Base-by-base conservation (phyloP, 176 grass and related monocot genomes). In the Avena eriantha region DNA sequence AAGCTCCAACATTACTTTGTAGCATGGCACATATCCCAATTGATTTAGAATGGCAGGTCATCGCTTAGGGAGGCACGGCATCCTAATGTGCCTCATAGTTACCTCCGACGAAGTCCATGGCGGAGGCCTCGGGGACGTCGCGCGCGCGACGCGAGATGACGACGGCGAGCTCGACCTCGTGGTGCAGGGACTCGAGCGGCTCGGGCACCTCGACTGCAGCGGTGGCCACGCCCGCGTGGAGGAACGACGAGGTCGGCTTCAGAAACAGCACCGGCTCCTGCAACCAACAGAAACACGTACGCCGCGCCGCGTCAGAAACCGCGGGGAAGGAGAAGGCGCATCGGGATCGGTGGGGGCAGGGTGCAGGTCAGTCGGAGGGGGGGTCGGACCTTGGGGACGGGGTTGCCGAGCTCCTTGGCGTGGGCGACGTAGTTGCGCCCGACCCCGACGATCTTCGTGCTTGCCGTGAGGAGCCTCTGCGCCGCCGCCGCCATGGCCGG, bases 81-180 rank as follows among this genome's bases (percentile, higher is more conserved):
- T 41, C 39, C 39, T 41, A 41, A 7, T 41, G 39, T 41, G 39
- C 4, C n/a, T n/a, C 35, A 1, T 46, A 19, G 16, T 54, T 90
- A 98, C 96, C 96, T 98, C 93, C 97, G 8, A 99, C 87, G 56
- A 90, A 93, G 67, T 94, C 97, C 97, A 99, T 99, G 45, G 94
- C 97, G 35, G 90, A 72, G 1, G 84, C 84, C 55, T 89, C 92
- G 36, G 92, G 22, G 13, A 96, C 89, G 7, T 96, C 92, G 69
- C 94, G 92, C 55, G 89, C 94, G 76, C 90, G 95, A 21, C 84
- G 80, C 8, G 90, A 91, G 51, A 96, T 96, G 76, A 99, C 80
- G 81, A 98, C 92, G 70, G 97, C 97, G 34, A 99, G 93, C 90
- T 99, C 97, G 26, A 99, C 97, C 89, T 99, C 94, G 58, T 99